Evolutionary conservation across 2,329 filamentous ascomycete genomes (phyloP).

Genomic region (Colletotrichum endophyticum): DNA sequence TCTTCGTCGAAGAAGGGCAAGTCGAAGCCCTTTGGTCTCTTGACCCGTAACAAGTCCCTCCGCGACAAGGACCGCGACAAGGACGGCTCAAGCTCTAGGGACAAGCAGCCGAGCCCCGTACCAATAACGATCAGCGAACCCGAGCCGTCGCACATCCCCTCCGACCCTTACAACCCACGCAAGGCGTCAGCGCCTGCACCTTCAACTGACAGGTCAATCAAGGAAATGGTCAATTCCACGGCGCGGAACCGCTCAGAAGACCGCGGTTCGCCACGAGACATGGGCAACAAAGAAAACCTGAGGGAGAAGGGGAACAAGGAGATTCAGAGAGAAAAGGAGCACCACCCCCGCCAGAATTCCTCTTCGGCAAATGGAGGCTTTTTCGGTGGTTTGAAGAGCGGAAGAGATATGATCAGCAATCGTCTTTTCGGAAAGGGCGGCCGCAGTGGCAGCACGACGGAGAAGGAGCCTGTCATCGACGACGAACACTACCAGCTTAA

Average conservation of each 20-base stretch:
- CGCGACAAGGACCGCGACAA: conserved; percentile 52
- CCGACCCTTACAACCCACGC: conserved; percentile 44
- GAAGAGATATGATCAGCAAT: conserved; percentile 81
- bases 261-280: conserved; percentile 55
- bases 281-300: conserved; percentile 45
- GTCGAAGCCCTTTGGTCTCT: conserved; percentile 58
- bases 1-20: conserved; percentile 53
- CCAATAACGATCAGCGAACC: conserved; percentile 37
- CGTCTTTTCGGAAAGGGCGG: conserved; percentile 81
- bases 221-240: conserved; percentile 69
- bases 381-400: conserved; percentile 75
- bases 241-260: conserved; percentile 77
- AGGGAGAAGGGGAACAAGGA: conserved; percentile 48
- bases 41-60: conserved; percentile 57
- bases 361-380: conserved; percentile 68
- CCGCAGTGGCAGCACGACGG: conserved; percentile 73
- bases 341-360: conserved; percentile 50
- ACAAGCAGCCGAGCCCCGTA: conserved; percentile 29
- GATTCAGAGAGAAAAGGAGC: conserved; percentile 17
- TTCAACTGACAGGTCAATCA: conserved; percentile 69
- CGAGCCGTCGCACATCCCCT: conserved; percentile 37
- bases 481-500: conserved; percentile 85
- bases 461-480: conserved; percentile 69
- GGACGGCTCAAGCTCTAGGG: conserved; percentile 39
- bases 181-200: conserved; percentile 68